These are phyloP conservation scores for Trichoderma sp. DNA, from an alignment of 2,329 filamentous ascomycete species.

Conservation along the genomic window DNA sequence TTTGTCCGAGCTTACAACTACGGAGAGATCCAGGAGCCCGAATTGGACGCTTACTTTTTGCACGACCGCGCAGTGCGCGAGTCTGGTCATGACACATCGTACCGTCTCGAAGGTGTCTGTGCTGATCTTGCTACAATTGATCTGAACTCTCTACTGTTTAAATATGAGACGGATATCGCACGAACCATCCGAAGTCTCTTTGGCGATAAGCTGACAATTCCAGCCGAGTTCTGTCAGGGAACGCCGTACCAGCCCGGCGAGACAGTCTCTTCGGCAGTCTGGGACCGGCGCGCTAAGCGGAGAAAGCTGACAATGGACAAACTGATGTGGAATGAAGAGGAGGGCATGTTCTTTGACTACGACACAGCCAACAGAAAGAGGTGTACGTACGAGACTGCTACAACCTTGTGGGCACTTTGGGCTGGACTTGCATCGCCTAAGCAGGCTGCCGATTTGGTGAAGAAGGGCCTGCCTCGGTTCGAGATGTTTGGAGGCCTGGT, in stretches of 20 bases:
- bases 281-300: constrained; percentile 85
- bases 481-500: constrained; percentile 86
- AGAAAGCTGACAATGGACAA: constrained; percentile 87
- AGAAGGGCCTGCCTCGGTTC: constrained; percentile 79
- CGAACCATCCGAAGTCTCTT: constrained; percentile 83
- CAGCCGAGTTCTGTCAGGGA: constrained; percentile 75
- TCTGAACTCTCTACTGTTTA: constrained; percentile 91
- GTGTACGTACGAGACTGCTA: constrained; percentile 84
- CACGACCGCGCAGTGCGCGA: constrained; percentile 95
- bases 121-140: constrained; percentile 92
- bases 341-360: constrained; percentile 98
- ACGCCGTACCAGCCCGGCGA: constrained; percentile 64
- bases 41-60: constrained; percentile 91
- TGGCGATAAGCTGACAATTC: constrained; percentile 78
- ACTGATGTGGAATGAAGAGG: constrained; percentile 87
- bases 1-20: constrained; percentile 90
- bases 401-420: constrained; percentile 98
- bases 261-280: constrained; percentile 78
- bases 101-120: constrained; percentile 84
- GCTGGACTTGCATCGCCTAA: constrained; percentile 82
- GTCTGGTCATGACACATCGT: constrained; percentile 94
- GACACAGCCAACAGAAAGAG: constrained; percentile 80
- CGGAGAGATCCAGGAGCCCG: constrained; percentile 74
- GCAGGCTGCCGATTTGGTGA: constrained; percentile 82
- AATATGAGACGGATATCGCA: constrained; percentile 94